Evolutionary conservation across 345 rosid species (phyloP).

Genomic region (Syzygium grande): DNA sequence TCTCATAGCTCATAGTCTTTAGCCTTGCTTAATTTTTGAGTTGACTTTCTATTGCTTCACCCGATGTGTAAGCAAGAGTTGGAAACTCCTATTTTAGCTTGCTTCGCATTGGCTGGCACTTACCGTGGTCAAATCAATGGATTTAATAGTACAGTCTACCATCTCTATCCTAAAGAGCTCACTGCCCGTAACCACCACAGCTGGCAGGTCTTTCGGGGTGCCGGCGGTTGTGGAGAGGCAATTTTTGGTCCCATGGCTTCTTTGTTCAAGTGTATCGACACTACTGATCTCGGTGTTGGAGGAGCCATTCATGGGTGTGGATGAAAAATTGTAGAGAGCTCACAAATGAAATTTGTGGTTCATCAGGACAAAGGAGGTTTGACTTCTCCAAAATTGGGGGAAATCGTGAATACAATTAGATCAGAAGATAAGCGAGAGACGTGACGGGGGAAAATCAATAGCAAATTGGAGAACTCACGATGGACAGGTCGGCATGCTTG

Average conservation of each 20-base stretch:
- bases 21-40: background rate
- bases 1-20: background rate
- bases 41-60: background rate
- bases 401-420: background rate
- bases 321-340: background rate
- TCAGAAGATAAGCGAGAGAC: background rate
- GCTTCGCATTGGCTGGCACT: too few species aligned
- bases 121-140: too few species aligned
- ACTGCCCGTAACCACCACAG: slow-evolving; percentile 30
- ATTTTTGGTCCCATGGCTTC: too few species aligned
- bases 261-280: background rate
- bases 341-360: background rate
- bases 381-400: background rate
- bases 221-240: slow-evolving; percentile 42
- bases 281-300: slow-evolving; percentile 38
- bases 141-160: slow-evolving; percentile 44
- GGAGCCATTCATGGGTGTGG: slow-evolving; percentile 38
- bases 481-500: slow-evolving; percentile 35
- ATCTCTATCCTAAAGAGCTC: slow-evolving; percentile 61
- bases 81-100: too few species aligned
- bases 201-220: slow-evolving; percentile 60
- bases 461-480: slow-evolving; percentile 10
- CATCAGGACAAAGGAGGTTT: background rate
- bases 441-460: background rate
- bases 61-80: too few species aligned